Base-by-base conservation (phyloP, 2,329 filamentous ascomycete genomes). In the Scedosporium minutisporum region DNA sequence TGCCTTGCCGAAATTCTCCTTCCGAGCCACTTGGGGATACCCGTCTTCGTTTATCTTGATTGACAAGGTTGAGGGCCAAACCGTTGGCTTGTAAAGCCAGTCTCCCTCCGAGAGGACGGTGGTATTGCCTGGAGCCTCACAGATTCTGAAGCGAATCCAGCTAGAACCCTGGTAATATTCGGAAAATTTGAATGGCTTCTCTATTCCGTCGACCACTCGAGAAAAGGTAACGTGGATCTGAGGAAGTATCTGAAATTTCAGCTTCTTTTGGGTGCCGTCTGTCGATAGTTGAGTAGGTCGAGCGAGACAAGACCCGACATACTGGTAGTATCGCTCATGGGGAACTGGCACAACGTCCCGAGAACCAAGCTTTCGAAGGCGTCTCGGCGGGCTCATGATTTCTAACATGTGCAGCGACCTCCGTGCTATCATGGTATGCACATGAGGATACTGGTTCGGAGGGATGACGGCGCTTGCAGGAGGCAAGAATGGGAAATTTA, bases 1-100 rank as follows among this genome's bases (percentile, higher is more conserved):
- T 67, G 96, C 90, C 67, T 87, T 90, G 10, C 87, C 87, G 69
- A 93, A 83, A 65, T 95, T 87, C 1, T 84, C 72, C 68, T 90
- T 91, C 29, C 88, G 83, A 48, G 88, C 83, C 9, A 85, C 71
- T 25, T 78, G 57, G 29, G 57, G 51, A 23, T 58, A 58, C 7
- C 33, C 27, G 10, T 58, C 18, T 16, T 57, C 53, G 10, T 62
- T 62, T n/a, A 62, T 23, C 27, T 48, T 57, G 41, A 51, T 55
- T 12, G 61, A 48, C 53, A 62, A 9, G 2, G 42, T 5, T 9
- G 21, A 21, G 14, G 61, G 61, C 61, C 61, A 62, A 14, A 41
- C 25, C 2, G 38, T 16, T 12, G 9, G 10, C 29, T 27, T n/a
- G 14, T n/a, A 38, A 18, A 27, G 38, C 61, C 61, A 62, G 2